phyloP scores from a whole-genome alignment of 371 early-diverging fungal species.

The Rhizopus stolonifer region DNA sequence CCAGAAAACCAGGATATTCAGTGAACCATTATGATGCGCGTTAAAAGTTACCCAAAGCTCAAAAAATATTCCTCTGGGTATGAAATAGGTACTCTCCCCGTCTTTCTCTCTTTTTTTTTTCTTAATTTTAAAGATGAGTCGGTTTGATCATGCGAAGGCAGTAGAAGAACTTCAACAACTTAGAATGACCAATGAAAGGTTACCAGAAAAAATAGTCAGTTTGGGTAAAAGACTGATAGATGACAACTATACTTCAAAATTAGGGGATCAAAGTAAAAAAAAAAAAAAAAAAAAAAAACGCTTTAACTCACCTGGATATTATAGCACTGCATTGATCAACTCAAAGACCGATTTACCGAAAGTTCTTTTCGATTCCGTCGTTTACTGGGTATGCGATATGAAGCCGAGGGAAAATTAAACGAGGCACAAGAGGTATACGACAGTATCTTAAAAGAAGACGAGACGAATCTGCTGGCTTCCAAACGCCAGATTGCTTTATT shows the following conservation, averaged over 20 bases:
- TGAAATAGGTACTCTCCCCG: too few relatives aligned
- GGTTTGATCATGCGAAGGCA: conserved; percentile 33
- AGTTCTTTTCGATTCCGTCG: conserved; percentile 67
- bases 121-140: conserved; percentile 21
- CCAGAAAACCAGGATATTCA: too few relatives aligned
- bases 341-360: conserved; percentile 62
- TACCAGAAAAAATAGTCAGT: conserved; percentile 32
- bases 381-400: conserved; percentile 66
- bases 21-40: too few relatives aligned
- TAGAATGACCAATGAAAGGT: conserved; percentile 41
- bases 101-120: not conserved
- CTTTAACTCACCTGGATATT: not conserved
- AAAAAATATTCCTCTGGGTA: too few relatives aligned
- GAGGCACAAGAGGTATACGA: conserved; percentile 68
- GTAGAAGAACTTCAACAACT: conserved; percentile 37
- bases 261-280: conserved; percentile 41
- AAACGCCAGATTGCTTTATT: conserved; percentile 79
- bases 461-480: conserved; percentile 64
- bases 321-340: conserved; percentile 53
- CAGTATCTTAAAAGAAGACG: conserved; percentile 60
- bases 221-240: conserved; percentile 42
- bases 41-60: too few relatives aligned
- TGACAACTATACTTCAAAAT: conserved; percentile 32
- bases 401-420: conserved; percentile 69
- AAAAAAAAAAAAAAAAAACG: not conserved